phyloP scores from a whole-genome alignment of 192 early-diverging fungal genomes.

The Bifiguratus adelaidae region DNA sequence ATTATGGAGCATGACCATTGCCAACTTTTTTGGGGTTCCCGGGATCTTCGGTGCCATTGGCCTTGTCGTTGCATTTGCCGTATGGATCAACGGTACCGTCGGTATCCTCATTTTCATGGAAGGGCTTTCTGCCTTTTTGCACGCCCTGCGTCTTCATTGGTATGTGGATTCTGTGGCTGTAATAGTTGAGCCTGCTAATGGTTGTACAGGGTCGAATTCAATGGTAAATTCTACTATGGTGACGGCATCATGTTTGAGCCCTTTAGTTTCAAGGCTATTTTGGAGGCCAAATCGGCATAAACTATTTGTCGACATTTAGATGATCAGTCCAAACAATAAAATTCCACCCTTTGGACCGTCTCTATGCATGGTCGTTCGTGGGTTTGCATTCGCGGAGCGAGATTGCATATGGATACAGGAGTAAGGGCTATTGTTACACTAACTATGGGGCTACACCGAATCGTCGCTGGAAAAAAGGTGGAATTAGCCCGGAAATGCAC shows the following conservation, averaged over 20 bases:
- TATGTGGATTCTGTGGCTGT: slow-evolving; percentile 3
- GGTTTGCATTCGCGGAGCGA: too few species aligned
- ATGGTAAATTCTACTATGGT: slow-evolving; percentile 94
- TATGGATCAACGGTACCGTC: slow-evolving; percentile 87
- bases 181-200: slow-evolving; percentile 2
- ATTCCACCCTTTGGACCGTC: too few species aligned
- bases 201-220: slow-evolving; percentile 76
- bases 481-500: too few species aligned
- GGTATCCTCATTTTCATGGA: slow-evolving; percentile 77
- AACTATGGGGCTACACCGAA: too few species aligned
- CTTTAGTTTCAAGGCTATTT: slow-evolving; percentile 60
- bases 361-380: too few species aligned
- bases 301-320: background rate
- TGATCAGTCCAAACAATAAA: too few species aligned
- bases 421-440: too few species aligned
- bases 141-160: slow-evolving; percentile 90
- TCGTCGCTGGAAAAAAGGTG: too few species aligned
- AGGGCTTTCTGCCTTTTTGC: slow-evolving; percentile 78
- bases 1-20: slow-evolving; percentile 88
- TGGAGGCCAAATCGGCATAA: slow-evolving; percentile 4
- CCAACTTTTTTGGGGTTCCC: slow-evolving; percentile 33
- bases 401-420: too few species aligned
- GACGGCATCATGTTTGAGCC: slow-evolving; percentile 87
- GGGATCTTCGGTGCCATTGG: slow-evolving; percentile 51
- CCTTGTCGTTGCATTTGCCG: slow-evolving; percentile 64